A percentile compares a stretch with the other conserved stretches of the same genome.
Evolutionary conservation across 2,329 filamentous ascomycete species (phyloP).

Genomic region (Penicillium sp.): DNA sequence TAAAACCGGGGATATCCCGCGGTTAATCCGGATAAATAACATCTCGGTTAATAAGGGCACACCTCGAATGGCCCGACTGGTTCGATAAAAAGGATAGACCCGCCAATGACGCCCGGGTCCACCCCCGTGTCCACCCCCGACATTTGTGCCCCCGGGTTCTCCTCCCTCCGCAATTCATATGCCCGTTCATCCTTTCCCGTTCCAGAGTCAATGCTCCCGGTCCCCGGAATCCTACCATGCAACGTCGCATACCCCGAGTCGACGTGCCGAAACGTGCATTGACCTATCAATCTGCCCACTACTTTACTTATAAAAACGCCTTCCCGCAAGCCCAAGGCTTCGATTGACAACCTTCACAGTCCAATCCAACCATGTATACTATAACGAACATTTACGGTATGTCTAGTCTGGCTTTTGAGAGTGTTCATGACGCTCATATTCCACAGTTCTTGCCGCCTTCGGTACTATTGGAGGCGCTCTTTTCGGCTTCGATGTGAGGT

Average conservation of each 20-base stretch:
- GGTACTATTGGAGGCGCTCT: conserved; percentile 56
- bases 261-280: conserved; percentile 12
- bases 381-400: conserved; percentile 51
- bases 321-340: background rate
- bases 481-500: conserved; percentile 60
- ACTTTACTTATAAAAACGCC: conserved; percentile 18
- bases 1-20: background rate
- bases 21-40: background rate
- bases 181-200: conserved; percentile 17
- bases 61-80: conserved; percentile 15
- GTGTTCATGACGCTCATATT: background rate
- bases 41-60: conserved; percentile 18
- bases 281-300: background rate
- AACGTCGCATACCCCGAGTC: background rate
- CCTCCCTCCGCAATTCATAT: conserved; percentile 19
- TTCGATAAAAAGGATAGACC: background rate
- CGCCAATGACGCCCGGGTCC: conserved; percentile 16
- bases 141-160: conserved; percentile 15
- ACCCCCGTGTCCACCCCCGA: conserved; percentile 8
- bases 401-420: background rate
- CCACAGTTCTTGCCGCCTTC: conserved; percentile 52
- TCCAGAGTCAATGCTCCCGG: conserved; percentile 2
- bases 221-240: conserved; percentile 11
- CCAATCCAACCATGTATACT: conserved; percentile 25
- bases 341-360: background rate